phyloP scores from a whole-genome alignment of 352 stramenopile species.

The Globisporangium mamillatum region DNA sequence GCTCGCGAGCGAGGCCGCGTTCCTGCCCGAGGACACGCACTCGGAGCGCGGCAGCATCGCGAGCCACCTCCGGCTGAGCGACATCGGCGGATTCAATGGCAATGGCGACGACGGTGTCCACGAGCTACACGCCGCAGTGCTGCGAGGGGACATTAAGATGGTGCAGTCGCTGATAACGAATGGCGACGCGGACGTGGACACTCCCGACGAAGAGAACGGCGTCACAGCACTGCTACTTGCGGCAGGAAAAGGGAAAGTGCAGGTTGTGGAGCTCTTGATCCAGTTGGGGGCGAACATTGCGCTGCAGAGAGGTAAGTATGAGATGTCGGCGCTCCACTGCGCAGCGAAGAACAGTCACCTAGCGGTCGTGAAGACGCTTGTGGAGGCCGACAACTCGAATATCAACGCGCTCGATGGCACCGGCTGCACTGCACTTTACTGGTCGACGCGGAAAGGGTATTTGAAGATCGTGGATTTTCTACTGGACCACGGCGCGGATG shows the following conservation, averaged over 20 bases:
- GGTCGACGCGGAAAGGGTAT: constrained; percentile 17
- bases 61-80: constrained; percentile 12
- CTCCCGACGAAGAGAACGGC: constrained; percentile 3
- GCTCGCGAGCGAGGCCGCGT: constrained; percentile 12
- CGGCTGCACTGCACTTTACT: constrained; percentile 19
- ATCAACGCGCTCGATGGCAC: constrained; percentile 15
- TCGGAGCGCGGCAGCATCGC: constrained; percentile 11
- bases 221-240: constrained; percentile 21
- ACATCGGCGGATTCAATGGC: background rate
- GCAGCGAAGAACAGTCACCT: constrained; percentile 16
- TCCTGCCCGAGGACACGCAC: constrained; percentile 15
- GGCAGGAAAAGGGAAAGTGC: constrained; percentile 10
- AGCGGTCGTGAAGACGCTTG: background rate
- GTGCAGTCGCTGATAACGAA: constrained; percentile 10
- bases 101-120: background rate
- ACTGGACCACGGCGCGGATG: constrained; percentile 13
- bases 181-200: constrained; percentile 17
- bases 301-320: constrained; percentile 10
- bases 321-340: constrained; percentile 17
- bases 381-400: background rate
- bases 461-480: constrained; percentile 10
- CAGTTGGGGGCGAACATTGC: constrained; percentile 8
- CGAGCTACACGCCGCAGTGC: constrained; percentile 16
- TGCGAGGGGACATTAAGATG: constrained; percentile 10
- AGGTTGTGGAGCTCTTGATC: constrained; percentile 17